Evolutionary conservation across 2,329 filamentous ascomycete genomes (phyloP), one percentile per base, ranked within the genome.

Genomic region (Paracoccidioides lutzii): DNA sequence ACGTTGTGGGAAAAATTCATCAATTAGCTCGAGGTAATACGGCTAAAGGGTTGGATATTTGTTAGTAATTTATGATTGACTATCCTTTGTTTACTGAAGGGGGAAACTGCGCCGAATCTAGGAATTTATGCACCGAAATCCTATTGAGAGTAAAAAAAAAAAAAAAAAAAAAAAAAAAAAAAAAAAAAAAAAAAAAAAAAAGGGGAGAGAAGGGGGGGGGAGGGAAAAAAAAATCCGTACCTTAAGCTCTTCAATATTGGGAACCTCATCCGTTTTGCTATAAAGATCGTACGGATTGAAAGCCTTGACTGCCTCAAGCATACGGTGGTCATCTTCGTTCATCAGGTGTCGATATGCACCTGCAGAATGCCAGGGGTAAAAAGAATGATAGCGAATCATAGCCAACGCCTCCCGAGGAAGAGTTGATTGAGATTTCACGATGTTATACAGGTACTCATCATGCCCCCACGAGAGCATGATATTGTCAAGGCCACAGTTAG

Each of bases 271-370:
- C 62, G 84, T 89, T 82, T 95, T 95, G 75, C 86, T 91, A 75
- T 95, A 95, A 52, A 95, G 68, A 67, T 95, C 90, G 64, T 95
- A 95, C 0, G 89, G 88, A 69, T 95, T 95, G 73, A 95, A 95
- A 0, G 86, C 88, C 70, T 81, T 80, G 53, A 95, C 89, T 7
- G 88, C 88, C 66, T 82, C 81, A 63, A 94, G 74, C 84, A 94
- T 90, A 64, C 79, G 78, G 69, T 84, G 74, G 64, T 95, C 90
- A 67, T 90, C 85, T 58, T 85, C 82, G 68, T 85, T 80, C 89
- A 95, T 95, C 70, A 95, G 80, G 71, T 88, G 82, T 58, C 73
- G 71, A 73, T 95, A 95, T 5, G 87, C 89, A 55, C 84, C 85
- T 69, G 85, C 84, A 59, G 78, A 81, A 73, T 95, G 90, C 90